Evolutionary conservation across 2,329 filamentous ascomycete species (phyloP).

Genomic region (Elsinoe australis): DNA sequence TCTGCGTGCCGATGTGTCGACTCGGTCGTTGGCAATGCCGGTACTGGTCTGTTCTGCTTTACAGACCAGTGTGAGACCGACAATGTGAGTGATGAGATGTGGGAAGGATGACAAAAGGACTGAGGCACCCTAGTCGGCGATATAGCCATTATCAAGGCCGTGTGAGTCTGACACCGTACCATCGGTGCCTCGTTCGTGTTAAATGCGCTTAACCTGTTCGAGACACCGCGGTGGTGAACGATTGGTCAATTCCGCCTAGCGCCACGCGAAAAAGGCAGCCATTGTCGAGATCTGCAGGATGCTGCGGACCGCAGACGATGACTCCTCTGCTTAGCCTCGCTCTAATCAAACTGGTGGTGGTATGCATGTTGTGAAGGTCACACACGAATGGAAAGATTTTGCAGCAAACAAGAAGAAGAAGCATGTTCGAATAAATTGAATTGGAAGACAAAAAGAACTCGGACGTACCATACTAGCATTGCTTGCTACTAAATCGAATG

Average conservation of each 20-base stretch:
- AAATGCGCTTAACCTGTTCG: neutral
- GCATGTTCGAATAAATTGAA: too few relatives aligned
- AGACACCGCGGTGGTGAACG: slow-evolving; percentile 4
- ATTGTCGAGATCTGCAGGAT: neutral
- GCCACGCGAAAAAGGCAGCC: neutral
- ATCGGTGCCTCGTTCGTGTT: neutral
- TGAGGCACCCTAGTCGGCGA: neutral
- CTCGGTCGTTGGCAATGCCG: too few relatives aligned
- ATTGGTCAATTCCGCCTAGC: neutral
- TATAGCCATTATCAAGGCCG: neutral
- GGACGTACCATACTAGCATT: too few relatives aligned
- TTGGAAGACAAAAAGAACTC: too few relatives aligned
- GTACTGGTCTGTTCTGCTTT: too few relatives aligned
- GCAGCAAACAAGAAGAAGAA: too few relatives aligned
- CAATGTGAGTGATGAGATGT: neutral
- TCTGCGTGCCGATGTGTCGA: too few relatives aligned
- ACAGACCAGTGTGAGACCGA: neutral
- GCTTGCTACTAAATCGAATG: too few relatives aligned
- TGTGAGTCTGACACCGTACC: neutral
- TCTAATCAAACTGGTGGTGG: too few relatives aligned
- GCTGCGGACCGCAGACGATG: neutral
- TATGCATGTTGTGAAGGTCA: too few relatives aligned
- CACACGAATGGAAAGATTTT: too few relatives aligned
- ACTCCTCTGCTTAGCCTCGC: neutral
- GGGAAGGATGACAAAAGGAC: neutral